Base-by-base conservation (phyloP, 306 rosid genomes). In the Leucaena leucocephala region DNA sequence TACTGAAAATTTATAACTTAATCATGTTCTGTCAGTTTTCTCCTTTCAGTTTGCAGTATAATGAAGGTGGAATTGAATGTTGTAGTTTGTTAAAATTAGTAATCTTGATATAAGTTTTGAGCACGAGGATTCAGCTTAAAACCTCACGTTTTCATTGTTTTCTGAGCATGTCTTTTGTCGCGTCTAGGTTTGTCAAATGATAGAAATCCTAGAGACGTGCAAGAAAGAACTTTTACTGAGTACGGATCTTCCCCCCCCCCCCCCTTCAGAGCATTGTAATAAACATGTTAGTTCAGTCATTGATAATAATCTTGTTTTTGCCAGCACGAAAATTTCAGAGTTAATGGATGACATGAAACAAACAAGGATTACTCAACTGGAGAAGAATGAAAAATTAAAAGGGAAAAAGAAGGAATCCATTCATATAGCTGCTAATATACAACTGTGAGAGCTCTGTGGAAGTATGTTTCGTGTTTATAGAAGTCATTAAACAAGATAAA, bases 361-460 rank as follows among this genome's bases (percentile, higher is more conserved):
- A 43, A 43, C 46, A 43, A 7, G 11, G 46, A 43, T 43, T 8
- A 43, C 11, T 1, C 46, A 43, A 8, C 46, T 43, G 11, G 46
- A 8, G 46, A 43, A 8, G 46, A 43, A 8, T 43, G 46, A 43
- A 5, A 40, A 40, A 43, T 43, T 7, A 43, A 8, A 43, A 43
- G 46, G 10, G 2, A 7, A 43, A 43, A 43, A 7, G 11, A 7
- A 43, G 46, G 11, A 43, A 43, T 43, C 46, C 46, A 43, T 43
- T 43, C 46, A 43, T 43, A 43, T 43, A 0, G 46, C 82, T 72
- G 80, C 80, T 81, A 76, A 78, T 84, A 68, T 86, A 85, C 88
- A 79, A 78, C 72, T 19, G 78, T 86, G 73, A 83, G 55, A 75
- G 77, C 73, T 76, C 73, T 82, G 87, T 84, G 67, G 27, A 69